Conservation (phyloP, 2,329 filamentous ascomycete species). For the Huntiella abstrusa region DNA sequence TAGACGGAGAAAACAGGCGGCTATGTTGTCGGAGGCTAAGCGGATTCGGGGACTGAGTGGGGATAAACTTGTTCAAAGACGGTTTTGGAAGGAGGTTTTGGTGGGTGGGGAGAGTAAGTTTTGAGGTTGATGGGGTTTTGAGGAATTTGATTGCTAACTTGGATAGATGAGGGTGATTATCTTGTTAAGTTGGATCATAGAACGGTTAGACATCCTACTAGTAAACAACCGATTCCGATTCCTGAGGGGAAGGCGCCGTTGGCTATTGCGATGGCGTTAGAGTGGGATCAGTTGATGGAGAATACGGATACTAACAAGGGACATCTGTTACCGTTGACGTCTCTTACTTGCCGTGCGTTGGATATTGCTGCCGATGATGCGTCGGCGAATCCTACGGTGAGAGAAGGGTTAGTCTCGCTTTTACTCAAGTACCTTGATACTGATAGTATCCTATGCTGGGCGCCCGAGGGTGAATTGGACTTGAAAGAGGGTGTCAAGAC, state of each 20-base stretch:
- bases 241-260: slow-evolving; percentile 62
- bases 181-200: slow-evolving; percentile 35
- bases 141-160: too few relatives aligned
- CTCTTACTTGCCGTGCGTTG: slow-evolving; percentile 61
- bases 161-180: background rate
- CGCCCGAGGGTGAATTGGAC: slow-evolving; percentile 30
- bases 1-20: slow-evolving; percentile 33
- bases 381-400: slow-evolving; percentile 28
- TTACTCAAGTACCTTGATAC: slow-evolving; percentile 79
- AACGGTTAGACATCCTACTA: slow-evolving; percentile 58
- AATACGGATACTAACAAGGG: slow-evolving; percentile 69
- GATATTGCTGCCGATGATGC: slow-evolving; percentile 57
- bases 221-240: slow-evolving; percentile 51
- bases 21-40: slow-evolving; percentile 32
- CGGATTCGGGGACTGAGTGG: slow-evolving; percentile 23
- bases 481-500: slow-evolving; percentile 22
- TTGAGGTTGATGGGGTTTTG: too few relatives aligned
- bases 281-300: slow-evolving; percentile 77
- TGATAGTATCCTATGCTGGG: slow-evolving; percentile 86
- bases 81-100: slow-evolving; percentile 77
- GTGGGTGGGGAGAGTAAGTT: slow-evolving; percentile 47
- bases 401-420: slow-evolving; percentile 44
- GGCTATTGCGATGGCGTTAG: slow-evolving; percentile 67
- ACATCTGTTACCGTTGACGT: slow-evolving; percentile 81
- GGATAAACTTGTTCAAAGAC: slow-evolving; percentile 34